Evolutionary conservation across 768 basidiomycete species (phyloP).

Genomic region (Pisolithus orientalis): DNA sequence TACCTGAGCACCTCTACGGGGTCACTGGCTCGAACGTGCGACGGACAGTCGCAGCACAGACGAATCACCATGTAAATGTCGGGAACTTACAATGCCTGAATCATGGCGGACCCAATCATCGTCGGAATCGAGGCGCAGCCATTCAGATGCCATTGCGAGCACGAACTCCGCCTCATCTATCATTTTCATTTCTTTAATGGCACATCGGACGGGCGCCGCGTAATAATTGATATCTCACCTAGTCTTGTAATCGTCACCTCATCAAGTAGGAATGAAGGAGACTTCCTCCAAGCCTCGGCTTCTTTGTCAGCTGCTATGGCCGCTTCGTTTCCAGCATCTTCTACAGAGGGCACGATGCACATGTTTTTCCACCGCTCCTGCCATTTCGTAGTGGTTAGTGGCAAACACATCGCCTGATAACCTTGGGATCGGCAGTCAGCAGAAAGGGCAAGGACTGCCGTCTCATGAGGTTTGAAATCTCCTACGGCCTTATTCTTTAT

Average conservation of each 20-base stretch:
- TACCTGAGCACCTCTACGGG: constrained; percentile 14
- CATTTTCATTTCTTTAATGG: constrained; percentile 9
- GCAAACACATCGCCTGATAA: constrained; percentile 72
- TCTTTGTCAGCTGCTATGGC: constrained; percentile 45
- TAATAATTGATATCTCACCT: constrained; percentile 34
- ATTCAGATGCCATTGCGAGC: constrained; percentile 80
- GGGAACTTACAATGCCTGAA: constrained; percentile 76
- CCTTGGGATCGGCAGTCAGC: constrained; percentile 54
- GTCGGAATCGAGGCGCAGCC: constrained; percentile 89
- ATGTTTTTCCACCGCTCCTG: constrained; percentile 81
- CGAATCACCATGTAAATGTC: constrained; percentile 5
- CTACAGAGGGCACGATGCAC: constrained; percentile 63
- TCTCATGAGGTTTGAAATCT: constrained; percentile 25
- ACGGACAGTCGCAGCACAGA: constrained; percentile 5
- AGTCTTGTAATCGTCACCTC: constrained; percentile 88
- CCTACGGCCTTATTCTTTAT: constrained; percentile 26
- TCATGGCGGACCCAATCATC: constrained; percentile 96
- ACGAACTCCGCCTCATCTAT: constrained; percentile 71
- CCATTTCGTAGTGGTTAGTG: constrained; percentile 90
- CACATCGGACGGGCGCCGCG: constrained; percentile 9
- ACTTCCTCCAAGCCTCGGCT: constrained; percentile 84
- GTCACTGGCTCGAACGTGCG: constrained; percentile 12
- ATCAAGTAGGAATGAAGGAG: constrained; percentile 69
- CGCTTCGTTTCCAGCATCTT: constrained; percentile 29
- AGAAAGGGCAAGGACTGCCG: constrained; percentile 47